phyloP scores from a whole-genome alignment of 345 rosid species.

The Eucalyptus leucophloia region DNA sequence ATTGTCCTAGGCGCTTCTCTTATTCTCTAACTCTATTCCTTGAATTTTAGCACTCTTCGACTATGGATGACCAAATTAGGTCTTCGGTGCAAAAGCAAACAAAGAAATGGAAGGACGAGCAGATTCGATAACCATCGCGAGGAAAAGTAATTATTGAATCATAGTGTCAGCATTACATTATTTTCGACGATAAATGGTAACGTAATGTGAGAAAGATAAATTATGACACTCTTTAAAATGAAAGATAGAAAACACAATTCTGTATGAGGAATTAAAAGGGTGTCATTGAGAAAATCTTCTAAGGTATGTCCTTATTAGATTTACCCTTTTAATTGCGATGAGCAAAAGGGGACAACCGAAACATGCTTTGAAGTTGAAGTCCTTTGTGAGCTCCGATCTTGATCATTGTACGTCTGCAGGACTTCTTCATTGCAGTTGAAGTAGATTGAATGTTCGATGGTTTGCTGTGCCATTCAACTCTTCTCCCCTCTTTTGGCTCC shows the following conservation, averaged over 20 bases:
- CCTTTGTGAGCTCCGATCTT: neutral
- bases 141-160: neutral
- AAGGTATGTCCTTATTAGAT: neutral
- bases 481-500: too few species aligned
- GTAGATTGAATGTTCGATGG: neutral
- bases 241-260: neutral
- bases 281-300: neutral
- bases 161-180: neutral
- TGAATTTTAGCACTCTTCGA: neutral
- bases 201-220: neutral
- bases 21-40: neutral
- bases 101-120: neutral
- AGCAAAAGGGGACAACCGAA: neutral
- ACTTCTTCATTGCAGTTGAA: neutral
- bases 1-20: neutral
- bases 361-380: neutral
- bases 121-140: neutral
- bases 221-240: neutral
- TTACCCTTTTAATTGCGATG: neutral
- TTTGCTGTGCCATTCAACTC: neutral
- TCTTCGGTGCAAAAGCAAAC: neutral
- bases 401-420: neutral
- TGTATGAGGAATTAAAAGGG: neutral
- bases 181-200: neutral
- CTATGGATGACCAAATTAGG: neutral